A percentile compares a stretch with the other conserved stretches of the same genome.
Conservation (phyloP, 176 grass and related monocot species). For the sorghum (Sorghum bicolor) region DNA sequence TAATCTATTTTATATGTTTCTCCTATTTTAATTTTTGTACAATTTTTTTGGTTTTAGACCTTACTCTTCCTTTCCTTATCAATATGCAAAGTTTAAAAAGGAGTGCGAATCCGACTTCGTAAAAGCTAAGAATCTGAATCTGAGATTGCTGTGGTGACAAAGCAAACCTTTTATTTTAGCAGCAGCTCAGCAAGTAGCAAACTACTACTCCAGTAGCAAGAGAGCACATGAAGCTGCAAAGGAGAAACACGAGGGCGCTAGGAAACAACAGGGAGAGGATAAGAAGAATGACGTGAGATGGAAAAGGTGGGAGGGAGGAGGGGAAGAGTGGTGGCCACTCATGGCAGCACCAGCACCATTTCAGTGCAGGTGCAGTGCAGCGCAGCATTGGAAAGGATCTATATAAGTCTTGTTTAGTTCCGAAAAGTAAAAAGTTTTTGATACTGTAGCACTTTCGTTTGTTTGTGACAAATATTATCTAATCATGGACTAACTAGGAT, state of each 20-base stretch:
- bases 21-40: not conserved
- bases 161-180: not conserved
- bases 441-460: too few species aligned
- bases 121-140: constrained; percentile 14
- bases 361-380: constrained; percentile 32
- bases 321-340: constrained; percentile 31
- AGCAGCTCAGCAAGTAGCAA: not conserved
- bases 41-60: not conserved
- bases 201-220: not conserved
- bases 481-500: too few species aligned
- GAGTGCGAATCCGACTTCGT: not conserved
- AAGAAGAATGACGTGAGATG: constrained; percentile 34
- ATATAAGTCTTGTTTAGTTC: too few species aligned
- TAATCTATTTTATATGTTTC: not conserved
- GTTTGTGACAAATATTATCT: too few species aligned
- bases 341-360: constrained; percentile 25
- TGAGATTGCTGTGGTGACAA: constrained; percentile 17
- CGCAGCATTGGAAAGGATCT: too few species aligned
- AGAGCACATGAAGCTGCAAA: not conserved
- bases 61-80: not conserved
- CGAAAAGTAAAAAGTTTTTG: too few species aligned
- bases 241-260: not conserved
- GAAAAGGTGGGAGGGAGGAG: not conserved
- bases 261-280: constrained; percentile 41
- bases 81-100: not conserved